Base-by-base conservation (phyloP, 768 basidiomycete species). In the Hericium alpestre region DNA sequence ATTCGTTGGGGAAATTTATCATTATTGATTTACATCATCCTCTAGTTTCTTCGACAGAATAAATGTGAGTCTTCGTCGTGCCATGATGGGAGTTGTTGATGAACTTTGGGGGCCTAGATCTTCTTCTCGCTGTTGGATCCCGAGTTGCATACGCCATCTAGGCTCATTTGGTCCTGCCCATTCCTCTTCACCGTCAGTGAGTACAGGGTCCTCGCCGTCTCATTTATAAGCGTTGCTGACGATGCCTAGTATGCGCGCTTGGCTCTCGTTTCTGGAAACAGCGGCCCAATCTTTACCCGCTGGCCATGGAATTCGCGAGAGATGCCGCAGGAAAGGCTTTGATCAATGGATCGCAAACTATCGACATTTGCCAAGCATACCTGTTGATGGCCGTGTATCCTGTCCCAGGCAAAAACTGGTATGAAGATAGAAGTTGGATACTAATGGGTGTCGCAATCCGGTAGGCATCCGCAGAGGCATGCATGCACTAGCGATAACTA, bases 361-460 rank as follows among this genome's bases (percentile, higher is more conserved):
- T 94, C 51, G 92, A 96, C 69, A 75, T 94, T 1, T 86, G 87
- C 53, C 93, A 96, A 67, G 93, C 93, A 3, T 96, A 94, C 64
- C 83, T 96, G 51, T 75, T 96, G 53, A 85, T 91, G 86, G 86
- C 84, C 60, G 78, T 86, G 51, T 90, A 87, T 64, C 81, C 83
- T 48, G 84, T 90, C 1, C 89, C 88, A 3, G 89, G 88, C 1
- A 79, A 84, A 22, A 72, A 82, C 46, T 95, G 92, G 86, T 91
- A 94, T 64, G 90, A 94, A 63, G 91, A 94, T 66, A 77, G 90
- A 27, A 89, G 87, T 56, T 94, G 91, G 89, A 68, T 93, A 51
- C 90, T 91, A 65, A 87, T 90, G 4, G 91, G 92, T 20, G 80
- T 93, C 59, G 91, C 90, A 1, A 86, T 92, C 38, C 83, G 89